These are phyloP conservation scores for Saccharomycopsis olivae DNA, from an alignment of 805 yeast species.

Conservation along the genomic window DNA sequence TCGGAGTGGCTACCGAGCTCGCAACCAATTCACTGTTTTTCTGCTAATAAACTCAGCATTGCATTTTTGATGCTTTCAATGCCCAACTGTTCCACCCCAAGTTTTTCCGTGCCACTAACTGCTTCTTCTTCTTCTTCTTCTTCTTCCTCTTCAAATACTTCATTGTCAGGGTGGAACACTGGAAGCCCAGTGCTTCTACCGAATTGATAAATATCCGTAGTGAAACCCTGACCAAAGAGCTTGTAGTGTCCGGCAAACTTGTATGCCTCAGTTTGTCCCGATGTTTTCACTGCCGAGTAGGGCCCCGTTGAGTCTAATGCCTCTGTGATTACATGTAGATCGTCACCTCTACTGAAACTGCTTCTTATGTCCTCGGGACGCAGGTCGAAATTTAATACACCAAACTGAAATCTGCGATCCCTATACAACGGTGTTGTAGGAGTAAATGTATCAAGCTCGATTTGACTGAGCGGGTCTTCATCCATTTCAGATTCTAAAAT, in stretches of 20 bases:
- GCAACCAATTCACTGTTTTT: too few species aligned
- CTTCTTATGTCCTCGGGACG: neutral
- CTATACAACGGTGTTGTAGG: constrained; percentile 7
- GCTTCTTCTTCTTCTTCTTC: too few species aligned
- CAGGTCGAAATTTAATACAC: constrained; percentile 7
- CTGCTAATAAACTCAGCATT: too few species aligned
- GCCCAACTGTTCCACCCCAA: too few species aligned
- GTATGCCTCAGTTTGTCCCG: constrained; percentile 3
- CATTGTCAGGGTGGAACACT: too few species aligned
- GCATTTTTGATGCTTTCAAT: too few species aligned
- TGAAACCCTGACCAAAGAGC: constrained; percentile 13
- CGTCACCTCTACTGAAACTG: constrained; percentile 4
- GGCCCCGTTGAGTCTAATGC: constrained; percentile 7
- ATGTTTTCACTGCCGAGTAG: neutral
- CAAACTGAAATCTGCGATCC: constrained; percentile 10
- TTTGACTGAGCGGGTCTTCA: constrained; percentile 9
- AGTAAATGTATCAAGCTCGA: constrained; percentile 14
- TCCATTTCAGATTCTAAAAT: neutral
- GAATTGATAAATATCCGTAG: constrained; percentile 12
- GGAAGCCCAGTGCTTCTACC: constrained; percentile 15
- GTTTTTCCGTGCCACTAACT: too few species aligned
- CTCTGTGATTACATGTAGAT: constrained; percentile 7
- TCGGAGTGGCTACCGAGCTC: too few species aligned
- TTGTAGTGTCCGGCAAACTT: constrained; percentile 1
- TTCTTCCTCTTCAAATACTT: too few species aligned